These are phyloP conservation scores for Flaveria robusta DNA, from an alignment of 129 eudicot genomes.

Conservation along the genomic window DNA sequence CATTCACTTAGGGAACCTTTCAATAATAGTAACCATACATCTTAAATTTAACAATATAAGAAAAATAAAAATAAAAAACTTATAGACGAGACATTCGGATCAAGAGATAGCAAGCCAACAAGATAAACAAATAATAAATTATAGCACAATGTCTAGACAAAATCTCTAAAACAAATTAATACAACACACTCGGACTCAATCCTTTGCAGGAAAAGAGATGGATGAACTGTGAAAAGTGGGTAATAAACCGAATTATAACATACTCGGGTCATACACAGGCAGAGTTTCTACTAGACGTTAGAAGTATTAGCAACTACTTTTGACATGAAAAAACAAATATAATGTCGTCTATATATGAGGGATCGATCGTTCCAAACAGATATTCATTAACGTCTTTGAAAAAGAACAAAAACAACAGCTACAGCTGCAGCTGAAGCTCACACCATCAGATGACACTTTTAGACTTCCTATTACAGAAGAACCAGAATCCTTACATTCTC, in stretches of 20 bases:
- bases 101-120: not conserved
- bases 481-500: slow-evolving; percentile 23
- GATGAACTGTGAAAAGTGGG: not conserved
- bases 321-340: not conserved
- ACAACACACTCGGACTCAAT: not conserved
- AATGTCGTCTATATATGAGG: slow-evolving; percentile 17
- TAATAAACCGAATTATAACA: not conserved
- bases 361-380: slow-evolving; percentile 21
- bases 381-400: slow-evolving; percentile 25
- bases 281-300: slow-evolving; percentile 9
- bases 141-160: slow-evolving; percentile 8
- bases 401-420: slow-evolving; percentile 32
- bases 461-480: slow-evolving; percentile 9
- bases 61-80: too few species aligned
- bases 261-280: not conserved
- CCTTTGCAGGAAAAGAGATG: slow-evolving; percentile 1
- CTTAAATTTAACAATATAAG: not conserved
- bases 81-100: too few species aligned
- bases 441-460: slow-evolving; percentile 1
- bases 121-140: not conserved
- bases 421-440: slow-evolving; percentile 26
- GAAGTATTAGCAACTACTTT: slow-evolving; percentile 15
- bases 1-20: too few species aligned
- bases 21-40: too few species aligned
- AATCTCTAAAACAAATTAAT: not conserved